Evolutionary conservation across 495 filamentous ascomycete genomes (phyloP).

Genomic region (Recurvomyces mirabilis): DNA sequence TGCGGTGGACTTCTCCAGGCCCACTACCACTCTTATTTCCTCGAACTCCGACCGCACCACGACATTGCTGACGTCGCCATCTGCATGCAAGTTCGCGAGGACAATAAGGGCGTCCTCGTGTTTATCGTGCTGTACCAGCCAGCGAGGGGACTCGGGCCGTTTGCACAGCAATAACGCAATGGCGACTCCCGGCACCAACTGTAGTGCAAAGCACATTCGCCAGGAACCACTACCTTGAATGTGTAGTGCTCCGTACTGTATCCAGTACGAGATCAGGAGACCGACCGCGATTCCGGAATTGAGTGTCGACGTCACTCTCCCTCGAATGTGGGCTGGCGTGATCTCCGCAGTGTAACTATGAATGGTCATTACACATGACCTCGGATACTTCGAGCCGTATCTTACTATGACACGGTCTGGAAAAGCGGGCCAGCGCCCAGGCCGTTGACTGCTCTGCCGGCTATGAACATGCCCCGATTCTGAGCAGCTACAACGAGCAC

Average conservation of each 20-base stretch:
- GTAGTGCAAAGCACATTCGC: slow-evolving; percentile 3
- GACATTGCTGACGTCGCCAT: neutral
- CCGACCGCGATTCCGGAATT: neutral
- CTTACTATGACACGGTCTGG: slow-evolving; percentile 2
- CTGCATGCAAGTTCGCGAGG: slow-evolving; percentile 1
- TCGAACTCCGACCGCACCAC: neutral
- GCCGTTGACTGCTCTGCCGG: neutral
- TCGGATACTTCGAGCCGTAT: neutral
- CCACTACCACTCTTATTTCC: neutral
- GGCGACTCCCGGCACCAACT: slow-evolving; percentile 6
- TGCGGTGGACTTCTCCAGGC: neutral
- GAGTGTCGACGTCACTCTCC: neutral
- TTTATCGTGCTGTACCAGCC: slow-evolving; percentile 38
- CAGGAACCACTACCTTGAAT: slow-evolving; percentile 1
- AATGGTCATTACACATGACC: neutral
- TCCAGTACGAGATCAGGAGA: neutral
- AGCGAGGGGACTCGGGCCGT: slow-evolving; percentile 38
- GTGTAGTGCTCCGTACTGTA: neutral
- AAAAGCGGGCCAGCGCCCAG: neutral
- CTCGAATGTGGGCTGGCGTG: neutral
- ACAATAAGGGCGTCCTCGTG: slow-evolving; percentile 29
- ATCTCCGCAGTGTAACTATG: slow-evolving; percentile 2
- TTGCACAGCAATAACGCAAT: slow-evolving; percentile 26
- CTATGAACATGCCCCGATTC: neutral
- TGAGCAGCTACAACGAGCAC: neutral